Evolutionary conservation across 2,329 filamentous ascomycete genomes (phyloP), one percentile per base, ranked within the genome.

Genomic region (Dothistroma septosporum): DNA sequence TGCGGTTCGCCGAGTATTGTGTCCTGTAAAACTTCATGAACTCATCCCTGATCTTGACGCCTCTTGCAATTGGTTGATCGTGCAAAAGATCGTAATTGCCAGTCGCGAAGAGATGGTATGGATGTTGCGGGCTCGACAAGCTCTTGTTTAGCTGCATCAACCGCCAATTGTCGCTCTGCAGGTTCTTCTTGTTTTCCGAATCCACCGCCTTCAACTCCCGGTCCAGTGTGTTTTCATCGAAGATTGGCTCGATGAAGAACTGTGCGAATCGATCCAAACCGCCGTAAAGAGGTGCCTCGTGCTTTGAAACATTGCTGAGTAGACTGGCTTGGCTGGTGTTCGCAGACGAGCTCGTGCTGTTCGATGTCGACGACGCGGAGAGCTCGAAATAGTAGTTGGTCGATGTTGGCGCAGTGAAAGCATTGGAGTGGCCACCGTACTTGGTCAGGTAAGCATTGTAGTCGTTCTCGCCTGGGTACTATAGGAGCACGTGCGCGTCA

Each of bases 341-440:
- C 16, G 67, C 61, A 22, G 77, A 76, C 62, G 75, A 71, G 16
- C 68, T 64, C 16, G 72, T 72, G 64, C 87, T 86, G 72, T 82
- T 85, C 64, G 76, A 71, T 50, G 79, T 79, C 12, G 88, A 84
- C 55, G 91, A 91, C 33, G 92, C 91, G 21, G 90, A 91, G 60
- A 97, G 87, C 72, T 99, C 94, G 74, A 99, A 99, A 77, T 90
- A 97, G 79, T 96, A 99, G 78, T 97, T 97, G 65, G 94, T 99
- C 56, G 93, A 95, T 1, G 91, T 96, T 5, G 90, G 82, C 16
- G 89, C 92, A 1, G 94, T 99, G 76, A 96, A 97, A 58, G 94
- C 94, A 75, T 99, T 99, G 31, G 92, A 96, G 72, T 88, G 87
- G 58, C 94, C 94, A 10, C 92, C 96, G 75, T 97, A 89, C 61